Evolutionary conservation across 805 yeast genomes (phyloP).

Genomic region (Candida yuanshanica): DNA sequence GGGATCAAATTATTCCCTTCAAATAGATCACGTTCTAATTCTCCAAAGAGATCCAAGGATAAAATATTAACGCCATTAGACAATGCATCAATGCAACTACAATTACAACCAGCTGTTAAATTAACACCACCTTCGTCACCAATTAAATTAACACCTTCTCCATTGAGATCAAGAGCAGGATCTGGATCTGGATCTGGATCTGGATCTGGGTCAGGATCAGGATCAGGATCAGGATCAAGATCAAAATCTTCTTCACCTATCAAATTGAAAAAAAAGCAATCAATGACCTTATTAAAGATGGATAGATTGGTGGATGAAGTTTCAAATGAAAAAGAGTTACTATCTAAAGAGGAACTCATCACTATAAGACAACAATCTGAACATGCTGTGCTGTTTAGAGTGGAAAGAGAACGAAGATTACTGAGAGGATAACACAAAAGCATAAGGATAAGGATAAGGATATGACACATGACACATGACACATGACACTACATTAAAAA

Average conservation of each 20-base stretch:
- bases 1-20: slow-evolving; percentile 18
- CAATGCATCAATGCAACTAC: too few species aligned
- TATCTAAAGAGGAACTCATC: slow-evolving; percentile 17
- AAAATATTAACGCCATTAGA: slow-evolving; percentile 1
- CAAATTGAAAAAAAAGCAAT: slow-evolving; percentile 24
- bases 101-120: slow-evolving; percentile 2
- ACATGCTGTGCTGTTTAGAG: slow-evolving; percentile 21
- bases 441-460: not conserved
- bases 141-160: slow-evolving; percentile 1
- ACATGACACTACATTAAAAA: not conserved
- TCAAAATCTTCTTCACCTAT: slow-evolving; percentile 21
- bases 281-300: slow-evolving; percentile 22
- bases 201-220: slow-evolving; percentile 7
- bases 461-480: not conserved
- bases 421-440: slow-evolving; percentile 4
- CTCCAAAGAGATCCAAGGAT: slow-evolving; percentile 18
- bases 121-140: slow-evolving; percentile 13
- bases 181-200: too few species aligned
- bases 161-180: slow-evolving; percentile 8
- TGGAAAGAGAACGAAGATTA: slow-evolving; percentile 22
- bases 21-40: slow-evolving; percentile 17
- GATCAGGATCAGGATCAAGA: slow-evolving; percentile 15
- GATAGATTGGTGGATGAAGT: slow-evolving; percentile 16
- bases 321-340: slow-evolving; percentile 8
- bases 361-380: slow-evolving; percentile 18